Conservation (phyloP, 768 basidiomycete species). For the Russula virescens region DNA sequence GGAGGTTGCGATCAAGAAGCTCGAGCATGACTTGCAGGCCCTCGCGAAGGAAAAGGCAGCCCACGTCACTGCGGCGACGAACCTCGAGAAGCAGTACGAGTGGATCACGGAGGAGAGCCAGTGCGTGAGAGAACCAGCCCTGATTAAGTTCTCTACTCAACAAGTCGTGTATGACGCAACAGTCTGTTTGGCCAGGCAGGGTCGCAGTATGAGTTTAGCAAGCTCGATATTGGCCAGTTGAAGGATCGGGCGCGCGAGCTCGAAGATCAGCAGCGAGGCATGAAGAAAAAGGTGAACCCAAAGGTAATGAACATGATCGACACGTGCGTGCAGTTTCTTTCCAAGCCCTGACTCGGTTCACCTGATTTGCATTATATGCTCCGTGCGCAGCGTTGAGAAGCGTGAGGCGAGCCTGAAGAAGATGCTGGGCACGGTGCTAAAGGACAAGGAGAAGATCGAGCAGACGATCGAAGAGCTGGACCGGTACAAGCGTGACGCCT, state of each 20-base stretch:
- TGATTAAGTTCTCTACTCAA: not conserved
- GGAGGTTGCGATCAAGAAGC: conserved; percentile 56
- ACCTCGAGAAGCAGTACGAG: conserved; percentile 73
- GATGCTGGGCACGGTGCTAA: conserved; percentile 81
- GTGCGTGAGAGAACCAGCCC: conserved; percentile 42
- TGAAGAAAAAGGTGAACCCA: conserved; percentile 94
- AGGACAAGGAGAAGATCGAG: conserved; percentile 94
- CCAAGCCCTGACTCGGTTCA: not conserved
- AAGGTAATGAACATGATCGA: conserved; percentile 97
- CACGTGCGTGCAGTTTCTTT: conserved; percentile 45
- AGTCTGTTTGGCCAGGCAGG: conserved; percentile 71
- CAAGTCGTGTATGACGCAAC: not conserved
- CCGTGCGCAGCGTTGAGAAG: conserved; percentile 86
- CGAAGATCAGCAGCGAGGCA: conserved; percentile 69
- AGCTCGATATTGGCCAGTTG: conserved; percentile 54
- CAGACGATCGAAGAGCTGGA: conserved; percentile 91
- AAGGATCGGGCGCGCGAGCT: conserved; percentile 66
- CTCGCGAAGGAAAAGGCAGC: conserved; percentile 60
- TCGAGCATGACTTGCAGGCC: conserved; percentile 63
- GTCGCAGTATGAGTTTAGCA: conserved; percentile 74
- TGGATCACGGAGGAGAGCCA: conserved; percentile 89
- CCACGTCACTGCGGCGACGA: conserved; percentile 45
- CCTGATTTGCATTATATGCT: not conserved
- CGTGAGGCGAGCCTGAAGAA: conserved; percentile 80
- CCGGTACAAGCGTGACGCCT: conserved; percentile 86